Base-by-base conservation (phyloP, 495 filamentous ascomycete species). In the Aspergillus bertholletiae region DNA sequence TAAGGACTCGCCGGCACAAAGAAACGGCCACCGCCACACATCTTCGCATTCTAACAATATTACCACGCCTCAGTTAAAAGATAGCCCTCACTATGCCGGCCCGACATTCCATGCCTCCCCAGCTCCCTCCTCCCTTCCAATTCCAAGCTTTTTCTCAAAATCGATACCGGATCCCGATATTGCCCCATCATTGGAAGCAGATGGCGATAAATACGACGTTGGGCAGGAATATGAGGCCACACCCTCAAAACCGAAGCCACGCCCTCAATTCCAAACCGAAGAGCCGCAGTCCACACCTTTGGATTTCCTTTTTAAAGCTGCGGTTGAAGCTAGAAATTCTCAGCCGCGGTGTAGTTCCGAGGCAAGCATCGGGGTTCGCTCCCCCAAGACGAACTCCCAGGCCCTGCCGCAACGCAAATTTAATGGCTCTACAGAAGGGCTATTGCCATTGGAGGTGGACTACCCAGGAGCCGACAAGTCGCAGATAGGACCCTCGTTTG, bases 51-150 rank as follows among this genome's bases (percentile, higher is more conserved):
- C 69, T 0, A 65, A 58, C 53, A 56, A 70, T 30, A 64, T 66
- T 18, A 74, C 74, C 13, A 80, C 82, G 21, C 72, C 81, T 17
- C 80, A 76, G 40, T n/a, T 64, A 20, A 76, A 74, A 55, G 68
- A 73, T 24, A 67, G 64, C 65, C 81, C 55, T 80, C 89, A 54
- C 35, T 99, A 96, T 69, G 94, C 94, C 13, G 94, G 94, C 15
- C 89, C 92, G 15, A 95, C 90, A 0, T 99, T 99, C 69, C 93
- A 97, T 66, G 88, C 90, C 11, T 99, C 94, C 2, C 94, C 94
- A 13, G 92, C 92, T 3, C 88, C 95, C 2, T 93, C 92, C 3
- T 83, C 90, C n/a, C 80, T 99, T 5, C 95, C 95, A 0, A 89
- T 96, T 39, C 94, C 94, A 1, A 94, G 85, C 66, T 96, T 96